Evolutionary conservation across 2,329 filamentous ascomycete genomes (phyloP).

Genomic region (Aspergillus japonicus): DNA sequence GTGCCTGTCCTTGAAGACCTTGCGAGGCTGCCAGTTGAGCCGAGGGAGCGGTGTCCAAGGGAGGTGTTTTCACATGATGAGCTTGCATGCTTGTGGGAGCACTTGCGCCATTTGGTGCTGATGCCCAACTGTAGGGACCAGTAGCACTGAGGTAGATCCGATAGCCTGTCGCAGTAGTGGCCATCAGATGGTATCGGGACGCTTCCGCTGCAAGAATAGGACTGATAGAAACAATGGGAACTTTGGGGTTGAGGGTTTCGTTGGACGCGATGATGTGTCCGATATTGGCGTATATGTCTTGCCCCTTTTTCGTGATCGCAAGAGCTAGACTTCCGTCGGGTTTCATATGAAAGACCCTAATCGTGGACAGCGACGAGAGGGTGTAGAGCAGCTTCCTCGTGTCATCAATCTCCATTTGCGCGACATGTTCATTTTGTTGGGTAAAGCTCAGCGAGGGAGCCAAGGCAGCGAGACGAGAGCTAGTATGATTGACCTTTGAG

Average conservation of each 20-base stretch:
- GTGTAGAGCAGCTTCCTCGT: constrained; percentile 86
- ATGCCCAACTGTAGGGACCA: constrained; percentile 59
- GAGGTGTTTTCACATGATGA: constrained; percentile 94
- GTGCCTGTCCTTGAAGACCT: constrained; percentile 25
- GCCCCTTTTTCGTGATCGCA: constrained; percentile 56
- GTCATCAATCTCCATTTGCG: constrained; percentile 84
- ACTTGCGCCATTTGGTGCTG: constrained; percentile 59
- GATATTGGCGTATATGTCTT: constrained; percentile 65
- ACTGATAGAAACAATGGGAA: constrained; percentile 79
- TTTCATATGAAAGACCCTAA: constrained; percentile 87
- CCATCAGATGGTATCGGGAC: constrained; percentile 81
- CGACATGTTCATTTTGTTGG: constrained; percentile 60
- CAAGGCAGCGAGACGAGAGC: constrained; percentile 66
- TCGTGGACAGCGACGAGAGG: constrained; percentile 81
- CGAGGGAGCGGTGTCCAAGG: constrained; percentile 43
- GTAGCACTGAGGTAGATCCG: constrained; percentile 91
- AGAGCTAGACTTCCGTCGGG: constrained; percentile 52
- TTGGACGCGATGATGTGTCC: constrained; percentile 76
- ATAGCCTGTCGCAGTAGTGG: constrained; percentile 84
- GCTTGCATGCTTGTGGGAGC: constrained; percentile 94
- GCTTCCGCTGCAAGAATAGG: constrained; percentile 82
- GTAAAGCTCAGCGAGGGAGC: constrained; percentile 44
- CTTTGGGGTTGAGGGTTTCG: constrained; percentile 68
- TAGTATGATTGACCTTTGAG: constrained; percentile 84
- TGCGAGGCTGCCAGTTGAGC: constrained; percentile 23